phyloP scores from a whole-genome alignment of 2,329 filamentous ascomycete species.

The Aspergillus candidus region DNA sequence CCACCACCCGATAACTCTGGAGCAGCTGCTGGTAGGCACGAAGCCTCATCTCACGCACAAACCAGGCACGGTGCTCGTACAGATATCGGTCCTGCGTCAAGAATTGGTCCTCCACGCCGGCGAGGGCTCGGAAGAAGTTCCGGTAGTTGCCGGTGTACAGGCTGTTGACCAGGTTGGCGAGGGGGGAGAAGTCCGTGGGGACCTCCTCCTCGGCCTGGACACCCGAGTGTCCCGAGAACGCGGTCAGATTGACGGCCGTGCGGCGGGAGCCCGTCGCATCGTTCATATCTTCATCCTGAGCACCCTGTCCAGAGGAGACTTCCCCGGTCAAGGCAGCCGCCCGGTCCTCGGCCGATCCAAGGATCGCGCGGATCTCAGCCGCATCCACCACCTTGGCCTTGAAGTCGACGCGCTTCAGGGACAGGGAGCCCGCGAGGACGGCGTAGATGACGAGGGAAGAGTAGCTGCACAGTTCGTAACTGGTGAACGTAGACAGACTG shows the following conservation, averaged over 20 bases:
- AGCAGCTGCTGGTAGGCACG: constrained; percentile 94
- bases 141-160: constrained; percentile 93
- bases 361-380: constrained; percentile 94
- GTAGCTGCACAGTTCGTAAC: constrained; percentile 97
- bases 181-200: constrained; percentile 79
- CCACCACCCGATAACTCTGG: constrained; percentile 94
- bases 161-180: constrained; percentile 82
- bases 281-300: constrained; percentile 67
- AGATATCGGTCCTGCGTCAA: constrained; percentile 90
- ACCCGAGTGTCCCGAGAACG: constrained; percentile 63
- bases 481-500: constrained; percentile 95
- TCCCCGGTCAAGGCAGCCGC: constrained; percentile 74
- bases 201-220: constrained; percentile 68
- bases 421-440: constrained; percentile 87
- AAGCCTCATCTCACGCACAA: constrained; percentile 95
- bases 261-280: constrained; percentile 54
- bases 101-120: constrained; percentile 87
- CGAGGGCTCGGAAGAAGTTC: constrained; percentile 84
- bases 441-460: constrained; percentile 92
- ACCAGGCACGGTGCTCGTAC: constrained; percentile 94
- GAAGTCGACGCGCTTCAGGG: constrained; percentile 94
- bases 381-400: constrained; percentile 98
- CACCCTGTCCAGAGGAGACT: constrained; percentile 72
- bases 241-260: constrained; percentile 83
- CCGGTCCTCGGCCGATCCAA: constrained; percentile 85